phyloP scores from a whole-genome alignment of 2,329 filamentous ascomycete genomes.

The Periconia sp. region DNA sequence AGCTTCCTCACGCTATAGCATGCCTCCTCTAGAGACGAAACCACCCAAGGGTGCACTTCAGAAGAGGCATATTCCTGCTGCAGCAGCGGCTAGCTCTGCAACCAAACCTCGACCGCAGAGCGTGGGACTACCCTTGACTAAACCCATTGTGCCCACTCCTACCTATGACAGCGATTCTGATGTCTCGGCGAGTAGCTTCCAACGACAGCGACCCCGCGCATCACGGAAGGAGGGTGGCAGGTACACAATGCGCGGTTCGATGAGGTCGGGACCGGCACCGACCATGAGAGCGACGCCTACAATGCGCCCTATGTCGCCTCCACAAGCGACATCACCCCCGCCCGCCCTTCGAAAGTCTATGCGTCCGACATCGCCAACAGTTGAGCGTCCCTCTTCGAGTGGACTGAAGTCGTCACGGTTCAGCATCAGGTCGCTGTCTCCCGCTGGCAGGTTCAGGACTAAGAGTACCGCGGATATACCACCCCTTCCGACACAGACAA shows the following conservation, averaged over 20 bases:
- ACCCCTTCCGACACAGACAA: slow-evolving; percentile 17
- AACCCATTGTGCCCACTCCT: slow-evolving; percentile 26
- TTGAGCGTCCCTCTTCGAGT: slow-evolving; percentile 29
- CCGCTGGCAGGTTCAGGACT: slow-evolving; percentile 61
- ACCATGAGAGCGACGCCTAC: slow-evolving; percentile 47
- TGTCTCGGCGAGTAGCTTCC: slow-evolving; percentile 75
- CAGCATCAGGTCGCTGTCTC: slow-evolving; percentile 74
- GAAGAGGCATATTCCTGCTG: slow-evolving; percentile 46
- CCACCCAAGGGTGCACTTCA: slow-evolving; percentile 45
- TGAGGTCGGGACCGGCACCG: slow-evolving; percentile 60
- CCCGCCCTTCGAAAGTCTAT: slow-evolving; percentile 38
- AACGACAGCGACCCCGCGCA: slow-evolving; percentile 58
- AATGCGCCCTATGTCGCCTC: slow-evolving; percentile 51
- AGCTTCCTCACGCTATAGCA: slow-evolving; percentile 43
- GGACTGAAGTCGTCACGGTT: slow-evolving; percentile 59
- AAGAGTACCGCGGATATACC: slow-evolving; percentile 24
- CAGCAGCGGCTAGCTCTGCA: slow-evolving; percentile 13
- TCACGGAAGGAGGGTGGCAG: slow-evolving; percentile 48
- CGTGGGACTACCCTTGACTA: slow-evolving; percentile 19
- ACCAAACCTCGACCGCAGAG: slow-evolving; percentile 35
- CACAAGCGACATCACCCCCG: slow-evolving; percentile 27
- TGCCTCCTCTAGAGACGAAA: slow-evolving; percentile 27
- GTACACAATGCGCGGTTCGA: slow-evolving; percentile 73
- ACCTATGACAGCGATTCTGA: slow-evolving; percentile 51
- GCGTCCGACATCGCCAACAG: slow-evolving; percentile 36